Base-by-base conservation (phyloP, 2,329 filamentous ascomycete genomes). In the Aspergillus ruber region DNA sequence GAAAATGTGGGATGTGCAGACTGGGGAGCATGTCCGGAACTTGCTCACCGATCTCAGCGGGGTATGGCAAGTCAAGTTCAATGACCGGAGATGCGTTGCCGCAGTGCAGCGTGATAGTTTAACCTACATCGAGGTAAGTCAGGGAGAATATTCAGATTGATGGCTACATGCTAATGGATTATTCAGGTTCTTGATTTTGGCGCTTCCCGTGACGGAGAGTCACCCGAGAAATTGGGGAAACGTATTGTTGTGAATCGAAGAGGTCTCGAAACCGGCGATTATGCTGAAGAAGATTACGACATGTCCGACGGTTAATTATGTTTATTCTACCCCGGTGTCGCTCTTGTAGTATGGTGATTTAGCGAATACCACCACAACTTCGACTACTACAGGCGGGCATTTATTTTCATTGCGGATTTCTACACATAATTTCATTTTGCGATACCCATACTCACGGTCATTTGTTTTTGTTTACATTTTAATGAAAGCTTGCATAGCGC, bases 41-140 rank as follows among this genome's bases (percentile, higher is more conserved):
- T 79, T 98, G 38, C 76, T 98, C 61, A 95, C 89, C 12, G 90
- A 96, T 62, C 77, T 98, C 32, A 91, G 85, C 56, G 90, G 91
- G n/a, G 93, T 98, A 6, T 98, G 93, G 93, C 93, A 98, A 73
- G 93, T 98, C 61, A 93, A 93, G 62, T 98, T 98, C 71, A 90
- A 98, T 62, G 89, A 94, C 64, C 80, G 93, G 56, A 81, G 91
- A 66, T 98, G 93, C 66, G 93, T 98, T 48, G 93, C 93, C 50
- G 93, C 93, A 40, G 93, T 98, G 48, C 93, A 98, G 74, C 82
- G 93, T 47, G 89, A 95, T 56, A 85, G 83, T 60, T 72, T 95
- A 59, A 98, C 93, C 17, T 98, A 95, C 67, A 90, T 98, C 49
- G 93, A 98, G 82, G 93, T 95, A 68, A 74, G 83, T 70, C 43